Evolutionary conservation across 352 stramenopile species (phyloP), one percentile per base, ranked within the genome.

Genomic region (Phytophthora brassicae): DNA sequence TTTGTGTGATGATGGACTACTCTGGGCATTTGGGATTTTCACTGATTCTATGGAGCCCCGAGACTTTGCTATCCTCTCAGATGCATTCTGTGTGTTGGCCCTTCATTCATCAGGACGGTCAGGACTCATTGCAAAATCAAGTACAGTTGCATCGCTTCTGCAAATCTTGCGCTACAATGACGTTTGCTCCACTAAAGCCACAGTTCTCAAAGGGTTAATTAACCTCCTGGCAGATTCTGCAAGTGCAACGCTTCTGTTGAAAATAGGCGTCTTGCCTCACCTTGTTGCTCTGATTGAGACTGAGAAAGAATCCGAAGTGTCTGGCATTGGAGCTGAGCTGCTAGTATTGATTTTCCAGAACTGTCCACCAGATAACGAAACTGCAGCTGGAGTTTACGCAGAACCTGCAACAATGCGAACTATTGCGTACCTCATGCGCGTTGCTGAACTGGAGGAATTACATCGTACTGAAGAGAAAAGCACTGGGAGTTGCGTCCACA

Each of bases 1-100:
- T 7, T 69, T 92, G 50, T 89, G 81, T 47, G 76, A 87, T 14
- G 83, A 92, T 41, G 83, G 83, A 2, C 56, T 92, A 22, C 65
- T 89, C 8, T 92, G 83, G 83, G 83, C 79, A 0, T 89, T 89
- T 28, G 74, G 66, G 6, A 59, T 90, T 0, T 92, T 90, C 39
- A 74, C 79, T 6, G 71, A 70, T 29, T 67, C 54, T n/a, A 81
- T 83, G 70, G 79, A 86, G 42, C 41, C 59, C n/a, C 45, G 59
- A 36, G 83, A 90, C 66, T 84, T 77, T 26, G 77, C 81, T 13
- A 79, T 92, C 45, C 46, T 92, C 16, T 75, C 77, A 11, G 80
- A 92, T 39, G 80, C 75, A 0, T 92, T 90, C 51, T 77, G 75
- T n/a, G 75, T 79, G 19, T 56, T 92, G 13, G 63, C 81, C 20